A percentile compares a stretch with the other conserved stretches of the same genome.
Conservation (phyloP, 2,329 filamentous ascomycete species). For the Cytospora mali region DNA sequence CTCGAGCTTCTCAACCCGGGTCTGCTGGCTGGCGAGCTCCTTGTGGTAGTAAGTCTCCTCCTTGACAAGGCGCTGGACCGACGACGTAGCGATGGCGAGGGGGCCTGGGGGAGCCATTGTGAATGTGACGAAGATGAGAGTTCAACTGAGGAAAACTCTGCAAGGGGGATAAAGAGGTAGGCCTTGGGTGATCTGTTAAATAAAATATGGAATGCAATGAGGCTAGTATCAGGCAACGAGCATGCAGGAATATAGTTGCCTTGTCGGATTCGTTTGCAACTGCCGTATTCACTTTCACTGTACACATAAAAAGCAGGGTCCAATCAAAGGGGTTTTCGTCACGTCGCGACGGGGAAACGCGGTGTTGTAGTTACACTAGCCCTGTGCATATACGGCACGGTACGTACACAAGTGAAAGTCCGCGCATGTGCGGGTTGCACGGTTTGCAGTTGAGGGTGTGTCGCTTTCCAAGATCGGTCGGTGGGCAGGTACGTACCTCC, state of each 20-base stretch:
- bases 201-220: not conserved
- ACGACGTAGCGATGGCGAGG: slow-evolving; percentile 77
- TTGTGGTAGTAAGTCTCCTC: slow-evolving; percentile 90
- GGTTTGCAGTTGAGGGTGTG: no score
- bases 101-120: slow-evolving; percentile 76
- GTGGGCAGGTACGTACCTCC: no score
- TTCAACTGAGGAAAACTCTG: not conserved
- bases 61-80: slow-evolving; percentile 83
- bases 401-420: not conserved
- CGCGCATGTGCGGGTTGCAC: not conserved
- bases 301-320: not conserved
- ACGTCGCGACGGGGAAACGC: not conserved
- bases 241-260: not conserved
- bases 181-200: not conserved
- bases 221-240: not conserved
- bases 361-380: slow-evolving; percentile 10
- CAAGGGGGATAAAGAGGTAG: not conserved
- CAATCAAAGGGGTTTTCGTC: not conserved
- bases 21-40: slow-evolving; percentile 76
- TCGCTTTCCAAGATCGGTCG: no score
- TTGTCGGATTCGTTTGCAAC: not conserved
- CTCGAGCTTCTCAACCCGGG: slow-evolving; percentile 69
- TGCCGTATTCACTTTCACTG: not conserved
- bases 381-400: slow-evolving; percentile 7
- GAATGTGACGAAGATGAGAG: not conserved